These are phyloP conservation scores for Podila clonocystis DNA, from an alignment of 192 early-diverging fungal species.

Conservation along the genomic window DNA sequence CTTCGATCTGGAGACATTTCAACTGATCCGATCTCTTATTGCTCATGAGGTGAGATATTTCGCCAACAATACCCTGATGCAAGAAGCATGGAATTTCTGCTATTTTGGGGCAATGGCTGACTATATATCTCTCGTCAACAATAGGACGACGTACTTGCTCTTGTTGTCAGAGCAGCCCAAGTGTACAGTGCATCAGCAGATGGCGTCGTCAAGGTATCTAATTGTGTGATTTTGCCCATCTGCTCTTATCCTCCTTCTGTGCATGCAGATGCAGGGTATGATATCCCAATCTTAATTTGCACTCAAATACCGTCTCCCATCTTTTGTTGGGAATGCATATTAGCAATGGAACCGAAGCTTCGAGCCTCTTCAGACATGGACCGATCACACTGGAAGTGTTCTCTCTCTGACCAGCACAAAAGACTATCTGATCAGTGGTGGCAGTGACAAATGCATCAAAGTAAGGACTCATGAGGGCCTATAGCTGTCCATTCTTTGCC, in stretches of 20 bases:
- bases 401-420: conserved; percentile 63
- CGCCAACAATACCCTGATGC: background rate
- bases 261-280: background rate
- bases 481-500: background rate
- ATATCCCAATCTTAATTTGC: background rate
- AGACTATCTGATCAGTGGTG: conserved; percentile 66
- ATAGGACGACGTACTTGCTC: conserved; percentile 68
- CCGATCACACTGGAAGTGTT: conserved; percentile 64
- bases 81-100: background rate
- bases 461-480: conserved; percentile 18
- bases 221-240: conserved; percentile 30
- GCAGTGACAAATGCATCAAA: conserved; percentile 68
- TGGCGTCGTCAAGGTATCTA: conserved; percentile 66
- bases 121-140: background rate
- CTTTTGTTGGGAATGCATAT: background rate
- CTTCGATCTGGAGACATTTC: conserved; percentile 79
- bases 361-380: conserved; percentile 60
- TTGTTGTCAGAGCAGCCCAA: conserved; percentile 53
- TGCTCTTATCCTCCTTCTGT: background rate
- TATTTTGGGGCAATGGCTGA: background rate
- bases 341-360: conserved; percentile 73
- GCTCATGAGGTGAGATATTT: conserved; percentile 59
- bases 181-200: conserved; percentile 75
- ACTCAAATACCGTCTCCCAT: background rate
- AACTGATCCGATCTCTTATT: conserved; percentile 63